These are phyloP conservation scores for Suillus bovinus DNA, from an alignment of 768 basidiomycete species.

Conservation along the genomic window DNA sequence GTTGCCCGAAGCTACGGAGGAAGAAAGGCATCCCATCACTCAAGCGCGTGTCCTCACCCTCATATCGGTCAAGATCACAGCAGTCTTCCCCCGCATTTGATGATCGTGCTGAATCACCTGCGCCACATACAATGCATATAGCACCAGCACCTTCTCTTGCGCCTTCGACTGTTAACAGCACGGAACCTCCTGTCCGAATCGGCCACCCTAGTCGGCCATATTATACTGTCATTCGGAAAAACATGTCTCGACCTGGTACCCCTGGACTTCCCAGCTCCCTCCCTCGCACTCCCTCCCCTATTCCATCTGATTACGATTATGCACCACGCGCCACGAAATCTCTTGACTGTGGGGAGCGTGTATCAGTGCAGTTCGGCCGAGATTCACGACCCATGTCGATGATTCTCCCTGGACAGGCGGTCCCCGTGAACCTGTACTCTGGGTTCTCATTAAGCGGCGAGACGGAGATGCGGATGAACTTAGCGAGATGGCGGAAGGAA, in stretches of 20 bases:
- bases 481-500: slow-evolving; percentile 40
- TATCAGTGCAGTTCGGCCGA: slow-evolving; percentile 16
- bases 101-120: slow-evolving; percentile 18
- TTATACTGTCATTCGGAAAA: slow-evolving; percentile 54
- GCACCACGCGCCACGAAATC: slow-evolving; percentile 33
- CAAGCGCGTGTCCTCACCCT: slow-evolving; percentile 28
- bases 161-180: slow-evolving; percentile 21
- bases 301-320: slow-evolving; percentile 23
- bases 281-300: slow-evolving; percentile 29
- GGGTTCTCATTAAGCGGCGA: slow-evolving; percentile 63
- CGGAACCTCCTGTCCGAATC: slow-evolving; percentile 36
- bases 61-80: slow-evolving; percentile 20
- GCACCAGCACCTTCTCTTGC: slow-evolving; percentile 23
- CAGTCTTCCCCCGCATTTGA: slow-evolving; percentile 24
- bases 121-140: slow-evolving; percentile 13
- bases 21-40: slow-evolving; percentile 37
- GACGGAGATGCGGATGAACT: slow-evolving; percentile 57
- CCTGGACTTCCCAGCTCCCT: slow-evolving; percentile 27
- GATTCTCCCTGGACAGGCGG: slow-evolving; percentile 23
- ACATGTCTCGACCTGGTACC: slow-evolving; percentile 43
- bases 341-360: slow-evolving; percentile 29
- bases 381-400: slow-evolving; percentile 31
- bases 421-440: slow-evolving; percentile 19
- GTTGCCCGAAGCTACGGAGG: slow-evolving; percentile 38
- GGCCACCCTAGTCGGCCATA: slow-evolving; percentile 56